Evolutionary conservation across 495 filamentous ascomycete species (phyloP), one percentile per base, ranked within the genome.

Genomic region (Durotheca rogersii): DNA sequence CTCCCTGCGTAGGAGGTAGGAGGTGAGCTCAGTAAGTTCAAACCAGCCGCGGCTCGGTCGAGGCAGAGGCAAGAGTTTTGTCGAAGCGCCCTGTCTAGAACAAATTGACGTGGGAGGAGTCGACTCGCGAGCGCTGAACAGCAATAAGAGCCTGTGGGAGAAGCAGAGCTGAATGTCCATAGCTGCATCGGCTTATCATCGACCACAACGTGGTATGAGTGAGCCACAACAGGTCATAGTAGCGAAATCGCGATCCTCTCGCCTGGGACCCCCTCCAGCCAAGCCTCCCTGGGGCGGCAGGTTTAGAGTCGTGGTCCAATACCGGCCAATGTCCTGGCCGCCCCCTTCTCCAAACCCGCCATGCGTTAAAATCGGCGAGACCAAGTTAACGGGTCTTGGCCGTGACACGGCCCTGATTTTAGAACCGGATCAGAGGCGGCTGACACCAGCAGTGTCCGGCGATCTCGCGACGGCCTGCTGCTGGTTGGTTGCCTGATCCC

Each of bases 191-290:
- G 54, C 20, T n/a, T n/a, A n/a, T n/a, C n/a, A n/a, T n/a, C n/a
- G n/a, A 27, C 9, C 23, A 9, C 32, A 52, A n/a, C 11, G 14
- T 39, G n/a, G 29, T 47, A 38, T 40, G 47, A 51, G 47, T 31
- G 20, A 21, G 34, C 41, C 36, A 14, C 31, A 30, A 25, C 34
- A 58, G 34, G 54, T 36, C 31, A 34, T 40, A 44, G 39, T 48
- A 53, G 41, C 43, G 48, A 52, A 47, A 53, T 53, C 54, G 38
- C 31, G 54, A 52, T 58, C 54, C 35, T 52, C 54, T 30, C 36
- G 4, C 20, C n/a, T n/a, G n/a, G n/a, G n/a, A 19, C 7, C 9
- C 38, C 48, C 38, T 47, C 43, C 48, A 53, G 45, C 44, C 55
- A 40, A 14, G 6, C 21, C 44, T 44, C 32, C 38, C 32, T 41